Evolutionary conservation across 1,284 basidiomycete species (phyloP).

Genomic region (Macrocystidia cucumis): DNA sequence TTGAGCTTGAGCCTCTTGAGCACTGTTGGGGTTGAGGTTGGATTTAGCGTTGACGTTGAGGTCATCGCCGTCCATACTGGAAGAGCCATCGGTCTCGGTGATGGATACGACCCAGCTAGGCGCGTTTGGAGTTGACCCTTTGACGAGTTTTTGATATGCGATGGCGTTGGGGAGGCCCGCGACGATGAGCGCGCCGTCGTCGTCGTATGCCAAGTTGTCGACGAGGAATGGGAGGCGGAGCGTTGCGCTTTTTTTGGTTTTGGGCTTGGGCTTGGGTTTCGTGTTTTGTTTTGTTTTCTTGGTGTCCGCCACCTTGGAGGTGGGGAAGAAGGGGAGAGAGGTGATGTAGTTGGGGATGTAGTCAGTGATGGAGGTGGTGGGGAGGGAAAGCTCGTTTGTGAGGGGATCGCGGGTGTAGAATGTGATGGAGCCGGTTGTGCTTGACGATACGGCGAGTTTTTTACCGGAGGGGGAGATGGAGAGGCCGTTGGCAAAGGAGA

Average conservation of each 20-base stretch:
- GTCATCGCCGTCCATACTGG: conserved; percentile 9
- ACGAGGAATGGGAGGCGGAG: conserved; percentile 56
- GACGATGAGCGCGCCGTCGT: conserved; percentile 40
- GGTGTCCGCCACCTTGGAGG: too few relatives aligned
- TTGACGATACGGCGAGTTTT: conserved; percentile 49
- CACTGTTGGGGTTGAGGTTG: too few relatives aligned
- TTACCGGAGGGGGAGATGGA: conserved; percentile 41
- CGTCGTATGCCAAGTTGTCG: conserved; percentile 45
- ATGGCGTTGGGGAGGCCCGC: conserved; percentile 61
- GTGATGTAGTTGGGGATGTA: conserved; percentile 58
- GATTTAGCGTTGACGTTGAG: too few relatives aligned
- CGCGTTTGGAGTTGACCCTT: conserved; percentile 18
- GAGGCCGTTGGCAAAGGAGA: conserved; percentile 65
- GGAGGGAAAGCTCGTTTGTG: conserved; percentile 30
- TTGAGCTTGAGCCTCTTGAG: too few relatives aligned
- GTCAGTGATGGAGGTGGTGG: conserved; percentile 38
- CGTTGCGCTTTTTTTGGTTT: too few relatives aligned
- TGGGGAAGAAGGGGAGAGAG: too few relatives aligned
- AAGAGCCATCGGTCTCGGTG: conserved; percentile 11
- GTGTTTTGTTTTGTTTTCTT: too few relatives aligned
- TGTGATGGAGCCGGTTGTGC: conserved; percentile 34
- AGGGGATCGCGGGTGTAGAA: conserved; percentile 40
- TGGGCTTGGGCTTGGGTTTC: too few relatives aligned
- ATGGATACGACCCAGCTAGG: conserved; percentile 54
- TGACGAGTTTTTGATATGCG: conserved; percentile 33